Evolutionary conservation across 805 yeast genomes (phyloP).

Genomic region (Saccharomycopsis lassenensis): DNA sequence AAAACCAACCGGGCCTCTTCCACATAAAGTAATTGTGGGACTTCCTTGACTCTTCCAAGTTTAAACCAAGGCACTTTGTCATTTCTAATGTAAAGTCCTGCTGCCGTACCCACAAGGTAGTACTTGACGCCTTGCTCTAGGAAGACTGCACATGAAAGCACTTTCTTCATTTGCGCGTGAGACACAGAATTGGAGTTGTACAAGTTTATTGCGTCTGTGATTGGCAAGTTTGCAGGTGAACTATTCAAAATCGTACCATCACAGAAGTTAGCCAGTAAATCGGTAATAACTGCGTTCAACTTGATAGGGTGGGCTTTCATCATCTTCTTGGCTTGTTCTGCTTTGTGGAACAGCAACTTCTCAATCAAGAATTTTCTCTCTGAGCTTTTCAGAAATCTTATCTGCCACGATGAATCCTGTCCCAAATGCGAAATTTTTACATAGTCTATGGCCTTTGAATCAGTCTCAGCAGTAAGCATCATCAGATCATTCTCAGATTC

Average conservation of each 20-base stretch:
- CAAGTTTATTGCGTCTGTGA: constrained; percentile 4
- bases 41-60: constrained; percentile 5
- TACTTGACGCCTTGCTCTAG: not conserved
- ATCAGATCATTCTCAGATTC: constrained; percentile 3
- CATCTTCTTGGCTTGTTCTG: not conserved
- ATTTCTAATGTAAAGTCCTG: constrained; percentile 10
- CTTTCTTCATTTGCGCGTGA: not conserved
- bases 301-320: not conserved
- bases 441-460: constrained; percentile 2
- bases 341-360: no score
- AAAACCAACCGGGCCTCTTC: constrained; percentile 11
- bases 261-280: not conserved
- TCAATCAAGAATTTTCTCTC: no score
- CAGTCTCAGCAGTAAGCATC: constrained; percentile 1
- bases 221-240: constrained; percentile 2
- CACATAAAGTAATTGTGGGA: constrained; percentile 8
- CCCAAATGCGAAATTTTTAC: constrained; percentile 13
- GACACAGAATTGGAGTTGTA: constrained; percentile 1
- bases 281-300: constrained; percentile 9
- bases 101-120: constrained; percentile 8
- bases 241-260: not conserved
- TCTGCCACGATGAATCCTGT: constrained; percentile 8
- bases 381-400: no score
- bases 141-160: constrained; percentile 3
- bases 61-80: constrained; percentile 9